These are phyloP conservation scores for Phialophora macrospora DNA, from an alignment of 2,329 filamentous ascomycete genomes.

Conservation along the genomic window DNA sequence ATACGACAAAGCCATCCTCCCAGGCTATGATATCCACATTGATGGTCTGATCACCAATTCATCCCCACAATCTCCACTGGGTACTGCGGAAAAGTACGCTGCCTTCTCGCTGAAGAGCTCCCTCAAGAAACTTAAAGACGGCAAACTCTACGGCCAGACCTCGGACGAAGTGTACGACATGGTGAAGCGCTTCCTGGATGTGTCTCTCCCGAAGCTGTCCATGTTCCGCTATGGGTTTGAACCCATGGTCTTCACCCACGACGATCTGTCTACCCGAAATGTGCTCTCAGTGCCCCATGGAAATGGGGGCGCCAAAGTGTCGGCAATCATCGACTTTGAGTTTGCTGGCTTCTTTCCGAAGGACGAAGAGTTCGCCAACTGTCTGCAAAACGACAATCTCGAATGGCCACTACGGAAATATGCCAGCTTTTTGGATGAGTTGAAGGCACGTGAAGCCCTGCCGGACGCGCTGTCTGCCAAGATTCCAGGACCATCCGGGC, in stretches of 20 bases:
- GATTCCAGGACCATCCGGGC: conserved; percentile 4
- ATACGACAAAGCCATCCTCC: conserved; percentile 30
- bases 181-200: conserved; percentile 26
- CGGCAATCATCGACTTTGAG: conserved; percentile 44
- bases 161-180: conserved; percentile 25
- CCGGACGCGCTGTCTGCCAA: conserved; percentile 21
- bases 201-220: conserved; percentile 28
- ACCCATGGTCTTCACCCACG: conserved; percentile 40
- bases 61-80: conserved; percentile 19
- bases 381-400: conserved; percentile 29
- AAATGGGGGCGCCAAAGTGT: conserved; percentile 26
- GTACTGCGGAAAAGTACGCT: conserved; percentile 19
- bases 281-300: conserved; percentile 39
- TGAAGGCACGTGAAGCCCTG: conserved; percentile 23
- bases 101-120: conserved; percentile 20
- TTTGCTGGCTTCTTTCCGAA: conserved; percentile 42
- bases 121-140: conserved; percentile 22
- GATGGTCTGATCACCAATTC: conserved; percentile 24
- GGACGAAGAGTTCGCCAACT: conserved; percentile 41
- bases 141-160: conserved; percentile 24
- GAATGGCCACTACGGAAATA: conserved; percentile 32
- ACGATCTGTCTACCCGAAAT: conserved; percentile 40
- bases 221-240: conserved; percentile 19
- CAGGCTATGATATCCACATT: conserved; percentile 30
- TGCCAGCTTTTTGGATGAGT: conserved; percentile 23